phyloP scores from a whole-genome alignment of 2,329 filamentous ascomycete genomes.

The Dendrostoma leiphaemia region DNA sequence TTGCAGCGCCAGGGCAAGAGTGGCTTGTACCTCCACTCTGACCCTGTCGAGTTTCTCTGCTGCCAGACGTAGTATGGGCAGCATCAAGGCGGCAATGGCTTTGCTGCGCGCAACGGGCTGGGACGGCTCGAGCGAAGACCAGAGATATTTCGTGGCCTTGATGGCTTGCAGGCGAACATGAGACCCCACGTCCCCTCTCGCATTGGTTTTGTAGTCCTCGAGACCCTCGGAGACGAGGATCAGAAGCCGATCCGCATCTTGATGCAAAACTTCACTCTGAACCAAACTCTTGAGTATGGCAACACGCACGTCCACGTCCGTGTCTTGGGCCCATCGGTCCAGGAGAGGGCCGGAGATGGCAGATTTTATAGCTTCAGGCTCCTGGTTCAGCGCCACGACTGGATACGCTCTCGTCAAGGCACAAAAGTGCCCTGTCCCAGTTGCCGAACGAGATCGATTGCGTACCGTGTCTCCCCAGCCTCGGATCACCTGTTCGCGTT shows the following conservation, averaged over 20 bases:
- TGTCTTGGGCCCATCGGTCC: slow-evolving; percentile 51
- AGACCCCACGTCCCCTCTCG: slow-evolving; percentile 86
- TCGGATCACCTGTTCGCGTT: slow-evolving; percentile 38
- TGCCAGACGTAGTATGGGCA: slow-evolving; percentile 63
- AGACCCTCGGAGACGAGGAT: slow-evolving; percentile 56
- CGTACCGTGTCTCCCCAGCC: slow-evolving; percentile 47
- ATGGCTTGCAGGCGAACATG: slow-evolving; percentile 80
- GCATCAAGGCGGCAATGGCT: slow-evolving; percentile 36
- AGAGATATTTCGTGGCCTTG: slow-evolving; percentile 68
- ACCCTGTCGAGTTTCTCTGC: slow-evolving; percentile 91
- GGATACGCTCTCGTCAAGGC: slow-evolving; percentile 51
- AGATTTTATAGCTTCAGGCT: not conserved
- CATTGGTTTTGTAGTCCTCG: slow-evolving; percentile 88
- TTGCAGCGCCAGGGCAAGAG: slow-evolving; percentile 44
- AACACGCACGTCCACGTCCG: slow-evolving; percentile 50
- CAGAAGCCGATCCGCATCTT: slow-evolving; percentile 40
- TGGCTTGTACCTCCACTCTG: slow-evolving; percentile 62
- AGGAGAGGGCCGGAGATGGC: slow-evolving; percentile 44
- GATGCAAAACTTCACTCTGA: slow-evolving; percentile 42
- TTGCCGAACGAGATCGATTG: slow-evolving; percentile 31
- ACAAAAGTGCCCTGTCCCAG: slow-evolving; percentile 51
- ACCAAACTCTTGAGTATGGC: slow-evolving; percentile 55
- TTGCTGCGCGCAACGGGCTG: not conserved
- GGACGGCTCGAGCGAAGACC: slow-evolving; percentile 25
- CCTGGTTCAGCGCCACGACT: slow-evolving; percentile 25